Evolutionary conservation across 805 yeast species (phyloP).

Genomic region (Ogataea degrootiae): DNA sequence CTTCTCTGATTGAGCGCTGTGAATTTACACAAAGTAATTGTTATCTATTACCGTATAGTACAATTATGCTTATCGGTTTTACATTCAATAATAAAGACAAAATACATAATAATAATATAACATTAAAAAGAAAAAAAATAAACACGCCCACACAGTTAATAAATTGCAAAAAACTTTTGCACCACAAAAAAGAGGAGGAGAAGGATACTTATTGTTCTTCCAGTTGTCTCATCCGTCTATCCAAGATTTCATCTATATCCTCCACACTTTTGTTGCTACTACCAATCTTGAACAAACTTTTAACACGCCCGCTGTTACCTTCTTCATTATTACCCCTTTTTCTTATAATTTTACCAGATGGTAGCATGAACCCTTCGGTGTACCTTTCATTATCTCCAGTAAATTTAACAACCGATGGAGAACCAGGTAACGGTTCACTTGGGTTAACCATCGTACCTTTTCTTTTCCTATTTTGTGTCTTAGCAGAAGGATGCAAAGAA

Average conservation of each 20-base stretch:
- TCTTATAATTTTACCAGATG: slow-evolving; percentile 67
- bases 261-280: slow-evolving; percentile 36
- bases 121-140: too few relatives aligned
- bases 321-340: slow-evolving; percentile 23
- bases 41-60: too few relatives aligned
- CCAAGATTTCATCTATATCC: slow-evolving; percentile 45
- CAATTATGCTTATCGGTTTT: too few relatives aligned
- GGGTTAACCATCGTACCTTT: slow-evolving; percentile 43
- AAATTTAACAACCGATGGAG: slow-evolving; percentile 31
- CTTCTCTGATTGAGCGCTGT: too few relatives aligned
- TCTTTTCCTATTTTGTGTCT: slow-evolving; percentile 40
- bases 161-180: too few relatives aligned
- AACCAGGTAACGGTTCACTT: slow-evolving; percentile 48
- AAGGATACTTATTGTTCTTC: slow-evolving; percentile 8
- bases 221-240: slow-evolving; percentile 31
- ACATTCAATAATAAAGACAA: too few relatives aligned
- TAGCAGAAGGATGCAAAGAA: slow-evolving; percentile 27
- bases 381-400: slow-evolving; percentile 31
- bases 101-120: too few relatives aligned
- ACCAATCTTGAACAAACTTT: slow-evolving; percentile 32
- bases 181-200: too few relatives aligned
- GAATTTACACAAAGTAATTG: too few relatives aligned
- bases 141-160: too few relatives aligned
- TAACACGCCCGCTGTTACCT: slow-evolving; percentile 23
- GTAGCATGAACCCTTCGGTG: slow-evolving; percentile 52